Conservation (phyloP, 805 yeast species). For the Metschnikowia shivogae region DNA sequence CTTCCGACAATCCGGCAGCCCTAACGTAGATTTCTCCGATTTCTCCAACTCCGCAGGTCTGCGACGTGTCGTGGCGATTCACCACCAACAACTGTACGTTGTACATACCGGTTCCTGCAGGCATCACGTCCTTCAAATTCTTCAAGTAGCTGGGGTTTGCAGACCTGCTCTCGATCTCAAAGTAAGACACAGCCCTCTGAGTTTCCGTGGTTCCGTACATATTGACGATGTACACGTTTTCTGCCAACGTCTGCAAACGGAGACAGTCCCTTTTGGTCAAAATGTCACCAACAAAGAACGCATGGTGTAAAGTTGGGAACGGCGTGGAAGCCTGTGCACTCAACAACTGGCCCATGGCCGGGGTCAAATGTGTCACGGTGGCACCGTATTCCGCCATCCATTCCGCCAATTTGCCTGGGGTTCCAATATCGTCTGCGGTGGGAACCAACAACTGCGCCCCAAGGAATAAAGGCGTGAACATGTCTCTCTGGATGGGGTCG, state of each 20-base stretch:
- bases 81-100: constrained; percentile 94
- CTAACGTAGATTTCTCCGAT: constrained; percentile 98
- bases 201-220: constrained; percentile 99
- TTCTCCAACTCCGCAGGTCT: constrained; percentile 97
- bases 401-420: constrained; percentile 95
- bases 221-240: constrained; percentile 84
- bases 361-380: constrained; percentile 95
- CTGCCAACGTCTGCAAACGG: constrained; percentile 86
- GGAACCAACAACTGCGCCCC: constrained; percentile 95
- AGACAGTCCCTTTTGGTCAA: constrained; percentile 95
- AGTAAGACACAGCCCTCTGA: constrained; percentile 95
- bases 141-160: constrained; percentile 70
- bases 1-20: constrained; percentile 97
- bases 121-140: constrained; percentile 90
- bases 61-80: constrained; percentile 81
- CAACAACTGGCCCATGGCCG: constrained; percentile 98
- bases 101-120: constrained; percentile 97
- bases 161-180: constrained; percentile 73
- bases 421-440: constrained; percentile 95
- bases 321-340: constrained; percentile 92
- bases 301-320: constrained; percentile 85
- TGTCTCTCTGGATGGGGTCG: constrained; percentile 98
- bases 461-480: constrained; percentile 93
- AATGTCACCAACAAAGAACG: constrained; percentile 97
- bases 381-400: constrained; percentile 95